Evolutionary conservation across 768 basidiomycete species (phyloP).

Genomic region (Phylloporus rhodoxanthus): DNA sequence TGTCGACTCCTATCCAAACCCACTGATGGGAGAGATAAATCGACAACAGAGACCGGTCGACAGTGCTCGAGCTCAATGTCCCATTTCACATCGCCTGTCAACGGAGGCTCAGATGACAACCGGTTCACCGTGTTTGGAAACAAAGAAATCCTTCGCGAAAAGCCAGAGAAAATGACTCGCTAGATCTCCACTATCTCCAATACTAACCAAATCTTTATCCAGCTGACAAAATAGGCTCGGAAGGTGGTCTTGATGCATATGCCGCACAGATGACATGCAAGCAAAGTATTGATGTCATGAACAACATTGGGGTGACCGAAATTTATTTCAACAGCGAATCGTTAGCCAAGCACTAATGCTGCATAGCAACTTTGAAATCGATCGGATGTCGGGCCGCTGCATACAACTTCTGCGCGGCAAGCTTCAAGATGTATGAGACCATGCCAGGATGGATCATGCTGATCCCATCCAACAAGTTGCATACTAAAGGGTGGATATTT

Average conservation of each 20-base stretch:
- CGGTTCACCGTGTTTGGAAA: not conserved
- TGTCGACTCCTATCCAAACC: not conserved
- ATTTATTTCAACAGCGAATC: too few species aligned
- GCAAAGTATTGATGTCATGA: not conserved
- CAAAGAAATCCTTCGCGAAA: not conserved
- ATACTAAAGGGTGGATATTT: too few species aligned
- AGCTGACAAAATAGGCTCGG: not conserved
- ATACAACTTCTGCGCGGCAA: not conserved
- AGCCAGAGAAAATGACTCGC: not conserved
- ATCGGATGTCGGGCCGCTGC: not conserved
- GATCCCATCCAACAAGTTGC: too few species aligned
- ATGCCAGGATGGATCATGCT: too few species aligned
- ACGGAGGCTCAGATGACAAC: too few species aligned
- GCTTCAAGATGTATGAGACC: not conserved
- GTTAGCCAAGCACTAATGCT: not conserved
- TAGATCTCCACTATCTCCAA: not conserved
- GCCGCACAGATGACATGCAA: not conserved
- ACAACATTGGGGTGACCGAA: not conserved
- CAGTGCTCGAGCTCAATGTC: not conserved
- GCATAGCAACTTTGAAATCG: not conserved
- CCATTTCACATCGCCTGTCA: not conserved
- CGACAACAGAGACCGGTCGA: not conserved
- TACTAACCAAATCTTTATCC: not conserved
- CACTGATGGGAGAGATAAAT: not conserved
- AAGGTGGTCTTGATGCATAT: not conserved